Evolutionary conservation across 768 basidiomycete species (phyloP).

Genomic region (Mycena polygramma): DNA sequence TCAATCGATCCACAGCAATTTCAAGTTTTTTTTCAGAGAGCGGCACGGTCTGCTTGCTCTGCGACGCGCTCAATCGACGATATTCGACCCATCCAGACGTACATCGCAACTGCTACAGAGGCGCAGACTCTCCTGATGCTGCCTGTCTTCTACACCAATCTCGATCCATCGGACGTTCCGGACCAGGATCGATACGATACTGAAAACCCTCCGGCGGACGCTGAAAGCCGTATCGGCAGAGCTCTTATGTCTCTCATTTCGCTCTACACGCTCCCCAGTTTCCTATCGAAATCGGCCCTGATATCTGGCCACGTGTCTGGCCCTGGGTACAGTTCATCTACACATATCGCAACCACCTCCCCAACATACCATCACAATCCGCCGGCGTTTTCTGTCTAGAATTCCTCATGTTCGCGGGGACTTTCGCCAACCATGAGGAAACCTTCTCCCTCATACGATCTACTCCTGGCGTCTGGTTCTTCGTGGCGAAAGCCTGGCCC

Average conservation of each 20-base stretch:
- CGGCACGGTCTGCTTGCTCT: background rate
- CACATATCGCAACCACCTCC: background rate
- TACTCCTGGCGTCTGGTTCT: background rate
- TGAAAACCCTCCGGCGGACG: background rate
- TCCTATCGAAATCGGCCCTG: background rate
- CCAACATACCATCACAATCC: background rate
- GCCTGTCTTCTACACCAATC: background rate
- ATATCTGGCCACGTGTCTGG: background rate
- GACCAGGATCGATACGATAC: background rate
- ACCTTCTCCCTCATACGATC: background rate
- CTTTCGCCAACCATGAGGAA: background rate
- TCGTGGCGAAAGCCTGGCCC: background rate
- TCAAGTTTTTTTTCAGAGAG: background rate
- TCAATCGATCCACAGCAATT: background rate
- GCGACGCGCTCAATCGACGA: background rate
- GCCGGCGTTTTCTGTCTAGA: background rate
- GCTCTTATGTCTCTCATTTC: background rate
- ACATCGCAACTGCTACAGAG: background rate
- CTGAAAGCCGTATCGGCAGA: background rate
- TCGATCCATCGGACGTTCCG: background rate
- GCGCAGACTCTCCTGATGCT: background rate
- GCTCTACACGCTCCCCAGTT: background rate
- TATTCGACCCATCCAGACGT: background rate
- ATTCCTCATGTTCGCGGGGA: constrained; percentile 1
- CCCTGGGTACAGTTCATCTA: background rate